Evolutionary conservation across 805 yeast genomes (phyloP).

Genomic region (Lipomyces sp.): DNA sequence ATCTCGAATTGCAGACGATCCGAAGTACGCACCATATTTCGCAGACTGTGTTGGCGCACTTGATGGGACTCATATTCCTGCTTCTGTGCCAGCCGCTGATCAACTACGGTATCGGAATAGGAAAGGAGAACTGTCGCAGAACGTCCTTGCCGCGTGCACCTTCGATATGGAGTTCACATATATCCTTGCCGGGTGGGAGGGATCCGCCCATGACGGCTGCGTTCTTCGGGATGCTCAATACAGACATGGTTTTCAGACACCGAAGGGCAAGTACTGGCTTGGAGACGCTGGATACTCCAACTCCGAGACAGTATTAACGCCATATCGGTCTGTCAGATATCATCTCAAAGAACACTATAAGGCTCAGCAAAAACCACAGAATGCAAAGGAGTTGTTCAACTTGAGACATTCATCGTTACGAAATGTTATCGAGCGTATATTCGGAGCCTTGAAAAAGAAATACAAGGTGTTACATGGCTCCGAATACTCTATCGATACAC

Average conservation of each 20-base stretch:
- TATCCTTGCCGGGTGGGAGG: background rate
- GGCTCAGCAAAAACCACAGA: background rate
- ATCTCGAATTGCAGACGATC: conserved; percentile 1
- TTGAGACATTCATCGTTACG: background rate
- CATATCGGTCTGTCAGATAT: background rate
- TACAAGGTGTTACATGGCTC: background rate
- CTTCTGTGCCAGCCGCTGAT: background rate
- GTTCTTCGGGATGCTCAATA: conserved; percentile 1
- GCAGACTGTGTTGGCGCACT: background rate
- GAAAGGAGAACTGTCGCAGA: background rate
- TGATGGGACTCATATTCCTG: conserved; percentile 2
- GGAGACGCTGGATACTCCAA: background rate
- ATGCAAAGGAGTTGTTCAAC: conserved; percentile 3
- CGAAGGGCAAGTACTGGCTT: conserved; percentile 1
- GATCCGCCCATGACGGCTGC: conserved; percentile 1
- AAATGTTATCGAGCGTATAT: background rate
- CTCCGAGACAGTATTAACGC: background rate
- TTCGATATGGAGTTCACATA: background rate
- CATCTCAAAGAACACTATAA: background rate
- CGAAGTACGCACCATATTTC: background rate
- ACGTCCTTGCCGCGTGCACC: background rate
- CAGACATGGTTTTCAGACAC: conserved; percentile 1
- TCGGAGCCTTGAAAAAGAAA: background rate
- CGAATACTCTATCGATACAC: background rate
- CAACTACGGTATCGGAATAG: background rate